Evolutionary conservation across 164 flowering plant species (phyloP).

Genomic region (grape (Vitis vinifera)): DNA sequence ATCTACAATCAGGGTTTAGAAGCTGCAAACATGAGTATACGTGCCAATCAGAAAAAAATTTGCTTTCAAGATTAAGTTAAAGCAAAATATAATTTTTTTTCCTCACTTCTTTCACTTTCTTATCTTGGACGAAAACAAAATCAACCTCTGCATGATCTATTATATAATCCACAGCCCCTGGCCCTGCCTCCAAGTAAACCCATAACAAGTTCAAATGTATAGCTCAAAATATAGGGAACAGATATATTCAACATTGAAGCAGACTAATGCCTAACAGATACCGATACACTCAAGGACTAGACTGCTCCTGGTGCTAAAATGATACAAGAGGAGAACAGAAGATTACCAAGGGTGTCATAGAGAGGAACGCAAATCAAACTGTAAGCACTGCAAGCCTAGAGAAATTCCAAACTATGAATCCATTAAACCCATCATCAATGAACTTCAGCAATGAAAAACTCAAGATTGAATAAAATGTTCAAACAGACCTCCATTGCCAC

Average conservation of each 20-base stretch:
- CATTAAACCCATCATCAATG: not conserved
- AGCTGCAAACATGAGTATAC: conserved; percentile 50
- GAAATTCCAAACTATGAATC: conserved; percentile 2
- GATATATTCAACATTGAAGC: no score
- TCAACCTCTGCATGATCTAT: conserved; percentile 86
- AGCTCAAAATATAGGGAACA: not conserved
- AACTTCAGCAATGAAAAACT: not conserved
- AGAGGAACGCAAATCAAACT: conserved; percentile 91
- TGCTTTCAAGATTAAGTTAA: not conserved
- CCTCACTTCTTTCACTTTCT: conserved; percentile 77
- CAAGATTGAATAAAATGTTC: not conserved
- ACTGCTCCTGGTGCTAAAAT: not conserved
- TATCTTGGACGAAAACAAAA: conserved; percentile 78
- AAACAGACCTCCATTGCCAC: conserved; percentile 88
- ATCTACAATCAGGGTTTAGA: conserved; percentile 54
- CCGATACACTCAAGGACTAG: not conserved
- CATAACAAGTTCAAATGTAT: not conserved
- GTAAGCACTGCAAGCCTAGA: conserved; percentile 85
- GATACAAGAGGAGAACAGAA: not conserved
- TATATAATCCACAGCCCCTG: conserved; percentile 81
- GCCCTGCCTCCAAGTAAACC: conserved; percentile 44
- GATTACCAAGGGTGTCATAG: conserved; percentile 88
- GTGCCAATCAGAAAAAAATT: conserved; percentile 1
- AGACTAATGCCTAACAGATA: no score
- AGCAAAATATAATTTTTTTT: not conserved